These are phyloP conservation scores for Arabidopsis hybrid DNA, from an alignment of 441 rosid species.

Conservation along the genomic window DNA sequence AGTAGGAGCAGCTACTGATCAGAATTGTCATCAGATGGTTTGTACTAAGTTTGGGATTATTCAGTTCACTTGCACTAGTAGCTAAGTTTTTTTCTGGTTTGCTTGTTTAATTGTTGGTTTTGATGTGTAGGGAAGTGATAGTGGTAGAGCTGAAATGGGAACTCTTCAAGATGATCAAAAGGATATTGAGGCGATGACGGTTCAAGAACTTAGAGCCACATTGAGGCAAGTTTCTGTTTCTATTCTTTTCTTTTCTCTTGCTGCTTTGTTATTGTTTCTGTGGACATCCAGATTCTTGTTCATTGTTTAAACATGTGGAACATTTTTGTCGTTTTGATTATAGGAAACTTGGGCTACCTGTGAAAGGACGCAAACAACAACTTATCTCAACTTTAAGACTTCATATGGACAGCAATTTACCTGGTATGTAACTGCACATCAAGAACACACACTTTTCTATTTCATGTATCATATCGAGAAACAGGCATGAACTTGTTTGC, in stretches of 20 bases:
- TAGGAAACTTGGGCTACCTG: conserved; percentile 76
- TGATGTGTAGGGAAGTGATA: conserved; percentile 36
- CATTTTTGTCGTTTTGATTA: conserved; percentile 26
- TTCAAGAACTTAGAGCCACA: conserved; percentile 66
- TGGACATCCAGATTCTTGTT: not conserved
- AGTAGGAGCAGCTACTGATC: conserved; percentile 21
- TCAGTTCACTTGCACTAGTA: not conserved
- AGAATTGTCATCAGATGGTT: conserved; percentile 36
- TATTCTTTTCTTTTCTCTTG: not conserved
- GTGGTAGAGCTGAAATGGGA: conserved; percentile 44
- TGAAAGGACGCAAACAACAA: conserved; percentile 71
- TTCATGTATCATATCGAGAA: not conserved
- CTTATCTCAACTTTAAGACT: conserved; percentile 70
- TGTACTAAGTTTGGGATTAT: conserved; percentile 23
- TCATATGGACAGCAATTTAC: conserved; percentile 52
- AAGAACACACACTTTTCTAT: not conserved
- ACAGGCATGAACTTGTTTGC: not conserved
- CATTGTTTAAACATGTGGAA: conserved; percentile 30
- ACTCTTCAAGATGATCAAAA: conserved; percentile 52
- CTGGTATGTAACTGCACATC: conserved; percentile 53
- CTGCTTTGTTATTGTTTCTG: conserved; percentile 1
- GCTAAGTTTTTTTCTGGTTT: not conserved
- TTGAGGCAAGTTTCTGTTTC: conserved; percentile 59
- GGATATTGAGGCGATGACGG: conserved; percentile 70
- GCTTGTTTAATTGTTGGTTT: not conserved